Conservation (phyloP, 2,329 filamentous ascomycete genomes). For the Sarocladium strictum region DNA sequence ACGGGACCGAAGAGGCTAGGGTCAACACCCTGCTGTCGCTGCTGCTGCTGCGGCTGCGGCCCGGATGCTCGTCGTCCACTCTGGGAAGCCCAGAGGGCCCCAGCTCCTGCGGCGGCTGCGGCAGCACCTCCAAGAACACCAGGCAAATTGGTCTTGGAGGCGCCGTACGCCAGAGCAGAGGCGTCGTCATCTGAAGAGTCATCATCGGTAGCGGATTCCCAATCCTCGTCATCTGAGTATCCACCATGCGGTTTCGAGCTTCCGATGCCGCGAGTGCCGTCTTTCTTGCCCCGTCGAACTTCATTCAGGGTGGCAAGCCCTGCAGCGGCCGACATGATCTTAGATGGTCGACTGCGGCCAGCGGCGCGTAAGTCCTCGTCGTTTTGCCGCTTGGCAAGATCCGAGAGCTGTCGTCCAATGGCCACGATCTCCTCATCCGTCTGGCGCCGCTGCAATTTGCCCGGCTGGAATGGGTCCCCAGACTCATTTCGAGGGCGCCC, state of each 20-base stretch:
- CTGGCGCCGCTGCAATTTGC: slow-evolving; percentile 9
- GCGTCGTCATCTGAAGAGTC: slow-evolving; percentile 29
- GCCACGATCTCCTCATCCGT: slow-evolving; percentile 46
- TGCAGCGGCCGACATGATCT: slow-evolving; percentile 29
- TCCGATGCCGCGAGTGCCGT: slow-evolving; percentile 29
- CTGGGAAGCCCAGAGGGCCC: slow-evolving; percentile 24
- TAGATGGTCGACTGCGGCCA: slow-evolving; percentile 22
- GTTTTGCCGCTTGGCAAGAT: slow-evolving; percentile 46
- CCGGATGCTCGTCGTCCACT: slow-evolving; percentile 11
- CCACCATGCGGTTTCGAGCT: slow-evolving; percentile 33
- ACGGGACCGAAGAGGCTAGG: slow-evolving; percentile 53
- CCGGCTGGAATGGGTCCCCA: slow-evolving; percentile 1
- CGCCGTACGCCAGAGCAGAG: slow-evolving; percentile 36
- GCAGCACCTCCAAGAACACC: slow-evolving; percentile 16
- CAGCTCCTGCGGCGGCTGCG: slow-evolving; percentile 32
- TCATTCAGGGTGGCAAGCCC: slow-evolving; percentile 29
- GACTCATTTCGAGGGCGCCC: not conserved
- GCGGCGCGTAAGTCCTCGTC: slow-evolving; percentile 39
- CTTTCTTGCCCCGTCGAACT: slow-evolving; percentile 33
- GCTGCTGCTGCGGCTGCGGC: slow-evolving; percentile 27
- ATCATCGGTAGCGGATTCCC: slow-evolving; percentile 51
- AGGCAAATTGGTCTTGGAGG: slow-evolving; percentile 12
- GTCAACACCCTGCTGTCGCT: slow-evolving; percentile 44
- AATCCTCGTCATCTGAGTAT: slow-evolving; percentile 44
- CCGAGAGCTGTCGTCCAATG: slow-evolving; percentile 47